These are phyloP conservation scores for Malus hybrid DNA, from an alignment of 331 rosid species.

Conservation along the genomic window DNA sequence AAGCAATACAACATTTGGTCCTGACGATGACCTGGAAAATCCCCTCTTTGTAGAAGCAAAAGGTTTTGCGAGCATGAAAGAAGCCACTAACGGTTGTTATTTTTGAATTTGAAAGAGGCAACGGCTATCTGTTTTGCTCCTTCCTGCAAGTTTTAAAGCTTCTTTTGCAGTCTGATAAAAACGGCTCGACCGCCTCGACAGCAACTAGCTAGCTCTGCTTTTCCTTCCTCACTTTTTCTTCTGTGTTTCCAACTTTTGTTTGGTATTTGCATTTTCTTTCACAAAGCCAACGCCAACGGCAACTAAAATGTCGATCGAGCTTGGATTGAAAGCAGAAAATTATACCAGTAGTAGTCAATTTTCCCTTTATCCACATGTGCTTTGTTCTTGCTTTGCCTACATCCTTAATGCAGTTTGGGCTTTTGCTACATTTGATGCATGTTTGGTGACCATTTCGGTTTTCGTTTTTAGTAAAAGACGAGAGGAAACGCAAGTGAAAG, in stretches of 20 bases:
- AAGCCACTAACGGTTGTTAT: not conserved
- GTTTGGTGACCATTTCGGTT: not conserved
- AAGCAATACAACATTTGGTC: no score
- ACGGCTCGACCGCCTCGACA: not conserved
- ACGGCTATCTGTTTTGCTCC: not conserved
- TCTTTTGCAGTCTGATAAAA: constrained; percentile 5
- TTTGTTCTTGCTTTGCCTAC: not conserved
- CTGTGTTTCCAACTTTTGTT: not conserved
- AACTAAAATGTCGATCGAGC: not conserved
- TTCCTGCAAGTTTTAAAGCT: not conserved
- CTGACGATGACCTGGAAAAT: no score
- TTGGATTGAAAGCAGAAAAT: not conserved
- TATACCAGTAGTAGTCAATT: not conserved
- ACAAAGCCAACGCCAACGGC: not conserved
- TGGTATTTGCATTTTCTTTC: not conserved
- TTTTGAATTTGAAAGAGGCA: constrained; percentile 15
- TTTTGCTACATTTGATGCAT: not conserved
- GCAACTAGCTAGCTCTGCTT: not conserved
- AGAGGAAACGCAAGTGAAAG: no score
- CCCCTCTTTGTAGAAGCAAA: not conserved
- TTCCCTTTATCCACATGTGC: not conserved
- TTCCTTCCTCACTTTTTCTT: not conserved
- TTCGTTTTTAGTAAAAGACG: not conserved
- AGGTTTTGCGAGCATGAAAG: not conserved
- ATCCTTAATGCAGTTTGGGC: not conserved